A percentile compares a stretch with the other conserved stretches of the same genome.
Conservation (phyloP, 495 filamentous ascomycete species). For the Aspergillus cristatus region DNA sequence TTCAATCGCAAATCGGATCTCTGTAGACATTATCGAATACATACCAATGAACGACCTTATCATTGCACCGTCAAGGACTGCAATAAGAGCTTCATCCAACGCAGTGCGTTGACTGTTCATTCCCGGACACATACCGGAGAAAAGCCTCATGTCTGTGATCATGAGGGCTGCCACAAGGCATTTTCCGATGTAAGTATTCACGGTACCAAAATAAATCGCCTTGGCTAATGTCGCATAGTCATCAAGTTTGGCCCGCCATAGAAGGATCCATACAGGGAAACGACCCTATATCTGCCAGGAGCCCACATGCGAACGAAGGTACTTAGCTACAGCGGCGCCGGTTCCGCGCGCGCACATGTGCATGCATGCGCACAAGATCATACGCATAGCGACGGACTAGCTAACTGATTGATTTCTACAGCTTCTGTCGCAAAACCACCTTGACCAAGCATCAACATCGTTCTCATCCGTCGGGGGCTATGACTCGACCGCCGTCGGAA, state of each 20-base stretch:
- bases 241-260: slow-evolving; percentile 77
- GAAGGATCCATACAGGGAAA: slow-evolving; percentile 78
- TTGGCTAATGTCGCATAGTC: slow-evolving; percentile 42
- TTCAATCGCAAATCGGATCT: slow-evolving; percentile 93
- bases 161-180: slow-evolving; percentile 69
- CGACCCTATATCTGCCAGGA: slow-evolving; percentile 76
- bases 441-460: slow-evolving; percentile 74
- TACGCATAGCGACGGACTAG: no score
- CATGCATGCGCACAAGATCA: no score
- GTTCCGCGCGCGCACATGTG: no score
- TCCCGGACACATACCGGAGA: no score
- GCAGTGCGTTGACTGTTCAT: slow-evolving; percentile 80
- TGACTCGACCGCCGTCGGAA: slow-evolving; percentile 33
- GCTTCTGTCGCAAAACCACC: slow-evolving; percentile 83
- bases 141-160: slow-evolving; percentile 76
- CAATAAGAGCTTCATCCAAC: slow-evolving; percentile 84
- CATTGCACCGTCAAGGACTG: slow-evolving; percentile 60
- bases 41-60: slow-evolving; percentile 84
- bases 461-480: slow-evolving; percentile 55
- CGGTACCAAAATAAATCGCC: background rate
- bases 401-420: no score
- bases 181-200: slow-evolving; percentile 68
- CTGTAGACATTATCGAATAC: slow-evolving; percentile 79
- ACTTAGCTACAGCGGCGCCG: no score
- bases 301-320: slow-evolving; percentile 75